phyloP scores from a whole-genome alignment of 352 stramenopile genomes.

The Blastocystis sp. region DNA sequence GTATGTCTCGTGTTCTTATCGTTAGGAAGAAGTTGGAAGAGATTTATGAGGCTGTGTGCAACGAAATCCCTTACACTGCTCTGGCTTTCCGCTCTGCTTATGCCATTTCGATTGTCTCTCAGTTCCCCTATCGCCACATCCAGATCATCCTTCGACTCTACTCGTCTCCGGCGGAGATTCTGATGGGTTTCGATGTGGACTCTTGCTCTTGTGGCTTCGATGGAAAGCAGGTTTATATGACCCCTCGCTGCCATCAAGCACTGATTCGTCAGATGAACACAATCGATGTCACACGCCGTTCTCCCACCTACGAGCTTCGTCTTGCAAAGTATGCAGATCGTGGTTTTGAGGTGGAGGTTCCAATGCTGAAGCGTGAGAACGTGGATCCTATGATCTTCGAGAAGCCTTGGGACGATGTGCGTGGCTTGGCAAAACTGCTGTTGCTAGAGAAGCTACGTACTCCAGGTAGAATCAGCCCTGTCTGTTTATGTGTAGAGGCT shows the following conservation, averaged over 20 bases:
- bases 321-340: constrained; percentile 65
- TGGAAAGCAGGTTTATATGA: constrained; percentile 65
- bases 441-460: constrained; percentile 64
- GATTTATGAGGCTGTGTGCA: constrained; percentile 67
- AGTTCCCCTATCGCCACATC: constrained; percentile 68
- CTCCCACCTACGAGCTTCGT: constrained; percentile 65
- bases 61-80: constrained; percentile 64
- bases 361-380: constrained; percentile 7
- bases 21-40: constrained; percentile 65
- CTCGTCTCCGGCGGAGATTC: constrained; percentile 65
- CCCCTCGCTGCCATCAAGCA: constrained; percentile 65
- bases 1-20: not conserved
- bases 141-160: constrained; percentile 68
- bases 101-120: constrained; percentile 66
- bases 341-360: constrained; percentile 65
- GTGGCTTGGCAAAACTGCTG: constrained; percentile 61
- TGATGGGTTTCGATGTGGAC: constrained; percentile 68
- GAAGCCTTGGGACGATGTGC: constrained; percentile 63
- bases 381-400: constrained; percentile 66
- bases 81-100: constrained; percentile 65
- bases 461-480: not conserved
- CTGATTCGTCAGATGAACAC: constrained; percentile 66
- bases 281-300: constrained; percentile 66
- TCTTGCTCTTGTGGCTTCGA: constrained; percentile 66
- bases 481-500: not conserved